Conservation (phyloP, 2,329 filamentous ascomycete genomes). For the Orbilia oligospora region DNA sequence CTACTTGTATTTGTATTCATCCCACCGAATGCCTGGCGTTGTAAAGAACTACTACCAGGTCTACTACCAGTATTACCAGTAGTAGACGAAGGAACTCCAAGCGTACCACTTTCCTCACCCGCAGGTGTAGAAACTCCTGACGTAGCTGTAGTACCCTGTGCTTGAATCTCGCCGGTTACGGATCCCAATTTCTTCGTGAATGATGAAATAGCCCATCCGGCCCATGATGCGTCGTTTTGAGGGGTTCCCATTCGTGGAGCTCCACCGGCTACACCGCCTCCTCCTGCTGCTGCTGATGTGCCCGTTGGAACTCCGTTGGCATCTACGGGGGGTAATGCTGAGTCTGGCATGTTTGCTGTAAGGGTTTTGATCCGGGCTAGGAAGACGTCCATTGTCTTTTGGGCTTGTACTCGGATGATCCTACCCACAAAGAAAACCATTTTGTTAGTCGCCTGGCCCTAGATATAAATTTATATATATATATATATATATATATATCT, state of each 20-base stretch:
- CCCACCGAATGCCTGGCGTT: slow-evolving; percentile 74
- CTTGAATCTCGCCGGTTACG: slow-evolving; percentile 87
- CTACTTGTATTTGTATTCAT: slow-evolving; percentile 61
- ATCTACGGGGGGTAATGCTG: slow-evolving; percentile 76
- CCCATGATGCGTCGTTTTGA: slow-evolving; percentile 81
- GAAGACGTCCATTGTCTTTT: slow-evolving; percentile 89
- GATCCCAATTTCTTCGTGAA: slow-evolving; percentile 94
- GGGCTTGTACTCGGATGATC: slow-evolving; percentile 88
- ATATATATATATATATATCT: no score
- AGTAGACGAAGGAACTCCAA: slow-evolving; percentile 66
- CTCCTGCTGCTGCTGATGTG: slow-evolving; percentile 69
- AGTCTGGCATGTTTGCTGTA: slow-evolving; percentile 83
- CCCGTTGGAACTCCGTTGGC: slow-evolving; percentile 64
- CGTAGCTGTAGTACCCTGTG: slow-evolving; percentile 64
- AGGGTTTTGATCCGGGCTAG: slow-evolving; percentile 86
- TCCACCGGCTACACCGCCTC: slow-evolving; percentile 67
- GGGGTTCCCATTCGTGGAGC: slow-evolving; percentile 84
- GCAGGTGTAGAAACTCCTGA: slow-evolving; percentile 69
- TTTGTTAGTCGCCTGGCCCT: background rate
- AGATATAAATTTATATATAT: no score
- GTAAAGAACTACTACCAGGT: slow-evolving; percentile 71
- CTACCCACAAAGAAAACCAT: slow-evolving; percentile 65
- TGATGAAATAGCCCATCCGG: slow-evolving; percentile 97
- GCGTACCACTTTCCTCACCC: slow-evolving; percentile 68
- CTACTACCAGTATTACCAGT: slow-evolving; percentile 64